Percentiles rank a stretch among this genome's conserved stretches.
Conservation (phyloP, 2,329 filamentous ascomycete genomes). For the Paraphoma sp. region DNA sequence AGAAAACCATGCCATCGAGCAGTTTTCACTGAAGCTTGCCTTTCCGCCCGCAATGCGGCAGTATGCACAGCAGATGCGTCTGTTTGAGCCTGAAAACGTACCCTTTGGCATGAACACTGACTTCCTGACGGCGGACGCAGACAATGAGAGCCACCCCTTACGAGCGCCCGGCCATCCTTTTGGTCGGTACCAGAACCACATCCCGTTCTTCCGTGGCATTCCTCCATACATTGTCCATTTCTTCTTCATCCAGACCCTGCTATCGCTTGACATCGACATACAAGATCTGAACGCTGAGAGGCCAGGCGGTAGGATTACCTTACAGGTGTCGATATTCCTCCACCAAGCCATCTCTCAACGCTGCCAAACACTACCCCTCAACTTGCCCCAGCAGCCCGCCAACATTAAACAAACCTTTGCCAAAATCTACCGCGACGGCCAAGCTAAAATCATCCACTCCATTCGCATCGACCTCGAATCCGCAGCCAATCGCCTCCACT, state of each 20-base stretch:
- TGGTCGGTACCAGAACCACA: slow-evolving; percentile 38
- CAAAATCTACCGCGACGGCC: slow-evolving; percentile 52
- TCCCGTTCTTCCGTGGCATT: slow-evolving; percentile 42
- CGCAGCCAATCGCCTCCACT: slow-evolving; percentile 12
- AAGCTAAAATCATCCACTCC: slow-evolving; percentile 39
- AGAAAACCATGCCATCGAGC: slow-evolving; percentile 55
- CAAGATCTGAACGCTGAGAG: slow-evolving; percentile 12
- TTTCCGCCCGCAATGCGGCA: slow-evolving; percentile 45
- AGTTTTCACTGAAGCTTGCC: slow-evolving; percentile 51
- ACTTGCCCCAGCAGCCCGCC: neutral
- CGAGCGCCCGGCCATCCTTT: slow-evolving; percentile 38
- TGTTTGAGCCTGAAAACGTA: slow-evolving; percentile 24
- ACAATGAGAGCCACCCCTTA: slow-evolving; percentile 43
- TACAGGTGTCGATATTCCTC: slow-evolving; percentile 29
- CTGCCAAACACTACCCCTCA: slow-evolving; percentile 24
- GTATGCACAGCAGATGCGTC: slow-evolving; percentile 20
- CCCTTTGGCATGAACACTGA: slow-evolving; percentile 35
- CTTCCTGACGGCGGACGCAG: slow-evolving; percentile 25
- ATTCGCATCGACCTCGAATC: slow-evolving; percentile 29
- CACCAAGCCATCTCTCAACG: slow-evolving; percentile 33
- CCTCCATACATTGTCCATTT: slow-evolving; percentile 43
- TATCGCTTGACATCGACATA: slow-evolving; percentile 24
- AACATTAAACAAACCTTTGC: slow-evolving; percentile 52
- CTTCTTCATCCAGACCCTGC: slow-evolving; percentile 36
- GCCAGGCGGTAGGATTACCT: slow-evolving; percentile 25